Evolutionary conservation across 2,329 filamentous ascomycete genomes (phyloP).

Genomic region (Cordyceps fumosorosea): DNA sequence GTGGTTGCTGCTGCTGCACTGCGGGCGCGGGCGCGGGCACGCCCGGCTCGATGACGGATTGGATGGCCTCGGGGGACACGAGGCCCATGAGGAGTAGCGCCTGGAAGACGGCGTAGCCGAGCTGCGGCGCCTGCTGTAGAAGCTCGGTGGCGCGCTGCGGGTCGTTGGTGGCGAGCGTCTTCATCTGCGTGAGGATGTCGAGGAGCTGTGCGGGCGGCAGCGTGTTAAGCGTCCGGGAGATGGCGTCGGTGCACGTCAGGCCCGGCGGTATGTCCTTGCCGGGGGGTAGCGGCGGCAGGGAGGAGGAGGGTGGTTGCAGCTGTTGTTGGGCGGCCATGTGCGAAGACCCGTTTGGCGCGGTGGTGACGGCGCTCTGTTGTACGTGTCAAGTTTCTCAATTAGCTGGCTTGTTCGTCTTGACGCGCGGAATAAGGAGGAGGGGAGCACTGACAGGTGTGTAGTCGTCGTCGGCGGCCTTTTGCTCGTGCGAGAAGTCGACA

Average conservation of each 20-base stretch:
- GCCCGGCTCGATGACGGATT: conserved; percentile 66
- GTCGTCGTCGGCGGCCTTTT: conserved; percentile 63
- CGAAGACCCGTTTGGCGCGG: conserved; percentile 21
- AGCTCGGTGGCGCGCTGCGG: conserved; percentile 80
- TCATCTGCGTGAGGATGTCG: conserved; percentile 92
- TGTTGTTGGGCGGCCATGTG: conserved; percentile 26
- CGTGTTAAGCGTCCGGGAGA: conserved; percentile 82
- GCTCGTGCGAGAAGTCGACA: conserved; percentile 94
- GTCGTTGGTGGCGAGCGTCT: conserved; percentile 74
- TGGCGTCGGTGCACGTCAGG: conserved; percentile 80
- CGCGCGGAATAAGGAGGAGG: conserved; percentile 12
- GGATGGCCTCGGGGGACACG: conserved; percentile 76
- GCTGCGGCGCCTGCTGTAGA: conserved; percentile 80
- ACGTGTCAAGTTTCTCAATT: background rate
- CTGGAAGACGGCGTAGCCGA: conserved; percentile 93
- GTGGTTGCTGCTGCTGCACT: conserved; percentile 24
- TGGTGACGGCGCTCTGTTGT: conserved; percentile 17
- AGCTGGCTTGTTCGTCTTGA: background rate
- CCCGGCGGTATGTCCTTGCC: conserved; percentile 80
- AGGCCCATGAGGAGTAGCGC: conserved; percentile 87
- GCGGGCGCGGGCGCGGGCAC: conserved; percentile 34
- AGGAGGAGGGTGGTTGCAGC: conserved; percentile 16
- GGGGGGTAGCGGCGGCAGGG: conserved; percentile 73
- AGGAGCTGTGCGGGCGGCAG: conserved; percentile 84
- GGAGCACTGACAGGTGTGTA: conserved; percentile 22